Percentiles rank a stretch among this genome's conserved stretches.
Conservation (phyloP, 2,329 filamentous ascomycete species). For the Penicillium sp. region DNA sequence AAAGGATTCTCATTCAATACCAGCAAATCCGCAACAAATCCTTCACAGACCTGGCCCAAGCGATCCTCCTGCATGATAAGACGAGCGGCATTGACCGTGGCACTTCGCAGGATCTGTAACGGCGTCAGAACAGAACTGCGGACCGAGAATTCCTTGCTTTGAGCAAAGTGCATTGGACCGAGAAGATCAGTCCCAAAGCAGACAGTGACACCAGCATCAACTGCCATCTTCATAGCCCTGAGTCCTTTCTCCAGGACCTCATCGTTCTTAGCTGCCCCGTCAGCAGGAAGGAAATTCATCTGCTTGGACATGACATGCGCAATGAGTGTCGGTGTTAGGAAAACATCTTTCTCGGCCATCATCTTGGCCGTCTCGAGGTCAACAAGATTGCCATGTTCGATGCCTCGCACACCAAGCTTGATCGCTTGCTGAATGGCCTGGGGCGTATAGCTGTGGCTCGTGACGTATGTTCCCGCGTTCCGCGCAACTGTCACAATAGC, state of each 20-base stretch:
- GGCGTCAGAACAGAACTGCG: slow-evolving; percentile 46
- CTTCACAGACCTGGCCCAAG: slow-evolving; percentile 54
- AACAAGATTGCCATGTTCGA: slow-evolving; percentile 56
- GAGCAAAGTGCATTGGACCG: slow-evolving; percentile 52
- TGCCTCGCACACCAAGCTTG: slow-evolving; percentile 56
- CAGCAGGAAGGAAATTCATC: slow-evolving; percentile 30
- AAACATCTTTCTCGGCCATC: slow-evolving; percentile 54
- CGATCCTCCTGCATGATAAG: slow-evolving; percentile 50
- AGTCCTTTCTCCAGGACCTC: slow-evolving; percentile 53
- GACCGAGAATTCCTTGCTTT: slow-evolving; percentile 54
- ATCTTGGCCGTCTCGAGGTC: slow-evolving; percentile 48
- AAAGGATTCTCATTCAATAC: slow-evolving; percentile 57
- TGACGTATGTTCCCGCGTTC: slow-evolving; percentile 56
- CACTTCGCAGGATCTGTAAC: slow-evolving; percentile 51
- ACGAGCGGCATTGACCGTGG: slow-evolving; percentile 56
- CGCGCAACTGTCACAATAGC: slow-evolving; percentile 56
- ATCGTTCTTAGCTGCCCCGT: slow-evolving; percentile 53
- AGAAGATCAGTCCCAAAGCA: slow-evolving; percentile 60
- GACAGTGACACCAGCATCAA: slow-evolving; percentile 56
- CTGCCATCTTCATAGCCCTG: slow-evolving; percentile 50
- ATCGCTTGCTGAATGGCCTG: slow-evolving; percentile 57
- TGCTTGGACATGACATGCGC: slow-evolving; percentile 54
- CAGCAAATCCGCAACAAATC: slow-evolving; percentile 57
- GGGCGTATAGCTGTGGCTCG: slow-evolving; percentile 61
- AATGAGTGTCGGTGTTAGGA: slow-evolving; percentile 58